phyloP scores from a whole-genome alignment of 2,329 filamentous ascomycete genomes.

The Penicillium sp. region DNA sequence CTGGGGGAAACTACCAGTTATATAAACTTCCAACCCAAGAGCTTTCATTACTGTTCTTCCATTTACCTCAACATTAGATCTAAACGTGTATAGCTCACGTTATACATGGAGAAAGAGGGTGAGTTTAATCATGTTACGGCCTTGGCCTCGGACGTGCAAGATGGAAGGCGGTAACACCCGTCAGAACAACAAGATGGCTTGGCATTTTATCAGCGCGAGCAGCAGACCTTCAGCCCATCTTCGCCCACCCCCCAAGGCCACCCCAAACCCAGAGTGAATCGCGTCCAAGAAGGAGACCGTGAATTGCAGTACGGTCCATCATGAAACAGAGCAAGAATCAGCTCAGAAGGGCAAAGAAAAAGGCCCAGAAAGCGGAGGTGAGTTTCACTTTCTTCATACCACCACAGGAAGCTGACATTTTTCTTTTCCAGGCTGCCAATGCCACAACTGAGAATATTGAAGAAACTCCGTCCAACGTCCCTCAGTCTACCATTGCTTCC shows the following conservation, averaged over 20 bases:
- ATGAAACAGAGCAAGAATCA: slow-evolving; percentile 89
- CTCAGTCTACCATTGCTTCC: slow-evolving; percentile 7
- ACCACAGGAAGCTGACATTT: slow-evolving; percentile 15
- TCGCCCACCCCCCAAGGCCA: not conserved
- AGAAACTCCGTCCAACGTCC: slow-evolving; percentile 4
- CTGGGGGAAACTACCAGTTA: not conserved
- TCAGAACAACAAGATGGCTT: not conserved
- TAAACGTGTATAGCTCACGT: not conserved
- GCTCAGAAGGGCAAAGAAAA: slow-evolving; percentile 88
- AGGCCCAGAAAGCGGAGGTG: slow-evolving; percentile 75
- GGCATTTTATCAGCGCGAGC: not conserved
- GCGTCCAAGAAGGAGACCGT: not conserved
- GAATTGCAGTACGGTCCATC: slow-evolving; percentile 7
- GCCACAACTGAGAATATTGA: slow-evolving; percentile 4
- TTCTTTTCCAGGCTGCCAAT: slow-evolving; percentile 8
- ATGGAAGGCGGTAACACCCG: not conserved
- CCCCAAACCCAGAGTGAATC: not conserved
- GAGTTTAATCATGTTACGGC: not conserved
- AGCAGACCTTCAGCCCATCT: not conserved
- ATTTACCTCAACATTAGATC: not conserved
- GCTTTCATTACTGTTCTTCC: not conserved
- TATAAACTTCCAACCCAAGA: not conserved
- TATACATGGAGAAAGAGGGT: not conserved
- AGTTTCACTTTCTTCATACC: slow-evolving; percentile 20
- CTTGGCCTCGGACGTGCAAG: not conserved